These are phyloP conservation scores for Iris pallida DNA, from an alignment of 116 monocot species.

Conservation along the genomic window DNA sequence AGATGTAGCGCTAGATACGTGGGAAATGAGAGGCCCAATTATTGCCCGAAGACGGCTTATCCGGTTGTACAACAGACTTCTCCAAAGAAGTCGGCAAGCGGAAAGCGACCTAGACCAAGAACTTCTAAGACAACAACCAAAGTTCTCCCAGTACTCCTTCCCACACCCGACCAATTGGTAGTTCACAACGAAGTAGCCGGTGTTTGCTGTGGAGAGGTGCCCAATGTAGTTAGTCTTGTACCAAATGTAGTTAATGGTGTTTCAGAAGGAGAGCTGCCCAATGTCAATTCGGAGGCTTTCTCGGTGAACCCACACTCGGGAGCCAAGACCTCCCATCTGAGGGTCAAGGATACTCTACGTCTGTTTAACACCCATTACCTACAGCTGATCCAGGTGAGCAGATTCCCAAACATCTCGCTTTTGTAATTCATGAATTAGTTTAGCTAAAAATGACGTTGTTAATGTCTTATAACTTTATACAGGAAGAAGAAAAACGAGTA, in stretches of 20 bases:
- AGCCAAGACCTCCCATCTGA: conserved; percentile 23
- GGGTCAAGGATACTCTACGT: conserved; percentile 46
- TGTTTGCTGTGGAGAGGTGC: background rate
- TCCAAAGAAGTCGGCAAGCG: conserved; percentile 3
- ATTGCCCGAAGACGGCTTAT: background rate
- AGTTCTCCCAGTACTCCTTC: background rate
- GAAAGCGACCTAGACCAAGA: background rate
- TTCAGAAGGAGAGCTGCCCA: background rate
- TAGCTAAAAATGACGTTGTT: background rate
- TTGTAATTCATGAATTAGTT: background rate
- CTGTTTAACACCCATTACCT: conserved; percentile 42
- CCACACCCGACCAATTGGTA: background rate
- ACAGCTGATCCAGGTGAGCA: conserved; percentile 39
- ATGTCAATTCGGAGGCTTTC: background rate
- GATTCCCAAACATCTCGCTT: background rate
- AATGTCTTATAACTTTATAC: background rate
- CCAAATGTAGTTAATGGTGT: background rate
- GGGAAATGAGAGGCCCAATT: conserved; percentile 18
- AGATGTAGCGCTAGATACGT: conserved; percentile 12
- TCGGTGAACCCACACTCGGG: background rate
- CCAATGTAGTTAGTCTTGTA: background rate
- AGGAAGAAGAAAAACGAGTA: conserved; percentile 46
- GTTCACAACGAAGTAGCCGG: background rate
- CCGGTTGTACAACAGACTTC: background rate
- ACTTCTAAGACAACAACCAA: background rate